phyloP scores from a whole-genome alignment of 768 basidiomycete species.

The Tulasnella calospora region DNA sequence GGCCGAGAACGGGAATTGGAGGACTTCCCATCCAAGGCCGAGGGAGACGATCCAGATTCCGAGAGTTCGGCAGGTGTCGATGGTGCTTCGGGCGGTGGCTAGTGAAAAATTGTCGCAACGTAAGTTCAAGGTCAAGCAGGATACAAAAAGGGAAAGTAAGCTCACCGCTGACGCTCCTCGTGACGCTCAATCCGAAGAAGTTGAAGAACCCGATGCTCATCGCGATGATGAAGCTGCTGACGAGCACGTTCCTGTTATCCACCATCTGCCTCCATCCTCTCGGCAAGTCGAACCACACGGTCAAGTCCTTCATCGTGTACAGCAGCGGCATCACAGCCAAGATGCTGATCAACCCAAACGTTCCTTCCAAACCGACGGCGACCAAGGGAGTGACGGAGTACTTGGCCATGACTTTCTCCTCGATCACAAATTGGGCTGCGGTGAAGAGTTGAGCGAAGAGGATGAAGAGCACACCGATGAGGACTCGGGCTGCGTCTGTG shows the following conservation, averaged over 20 bases:
- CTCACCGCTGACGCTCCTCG: slow-evolving; percentile 72
- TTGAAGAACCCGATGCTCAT: slow-evolving; percentile 78
- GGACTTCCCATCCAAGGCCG: slow-evolving; percentile 81
- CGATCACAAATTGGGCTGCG: slow-evolving; percentile 88
- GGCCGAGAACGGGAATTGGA: slow-evolving; percentile 75
- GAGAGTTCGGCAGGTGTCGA: slow-evolving; percentile 92
- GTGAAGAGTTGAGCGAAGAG: slow-evolving; percentile 93
- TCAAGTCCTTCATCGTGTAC: slow-evolving; percentile 47
- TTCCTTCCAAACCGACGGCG: slow-evolving; percentile 91
- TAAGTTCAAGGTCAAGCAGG: neutral
- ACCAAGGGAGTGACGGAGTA: slow-evolving; percentile 84
- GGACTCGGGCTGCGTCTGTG: slow-evolving; percentile 8
- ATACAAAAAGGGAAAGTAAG: neutral
- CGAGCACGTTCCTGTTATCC: slow-evolving; percentile 63
- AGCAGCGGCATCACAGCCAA: slow-evolving; percentile 75
- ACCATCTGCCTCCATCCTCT: slow-evolving; percentile 89
- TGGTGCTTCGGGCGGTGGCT: slow-evolving; percentile 79
- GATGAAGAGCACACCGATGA: slow-evolving; percentile 78
- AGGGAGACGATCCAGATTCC: slow-evolving; percentile 94
- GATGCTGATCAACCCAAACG: slow-evolving; percentile 82
- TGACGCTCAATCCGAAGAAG: slow-evolving; percentile 86
- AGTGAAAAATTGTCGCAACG: neutral
- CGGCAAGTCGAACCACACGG: slow-evolving; percentile 72
- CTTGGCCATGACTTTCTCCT: slow-evolving; percentile 90
- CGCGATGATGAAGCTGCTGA: slow-evolving; percentile 65